These are phyloP conservation scores for Drechslerella dactyloides DNA, from an alignment of 2,329 filamentous ascomycete species.

Conservation along the genomic window DNA sequence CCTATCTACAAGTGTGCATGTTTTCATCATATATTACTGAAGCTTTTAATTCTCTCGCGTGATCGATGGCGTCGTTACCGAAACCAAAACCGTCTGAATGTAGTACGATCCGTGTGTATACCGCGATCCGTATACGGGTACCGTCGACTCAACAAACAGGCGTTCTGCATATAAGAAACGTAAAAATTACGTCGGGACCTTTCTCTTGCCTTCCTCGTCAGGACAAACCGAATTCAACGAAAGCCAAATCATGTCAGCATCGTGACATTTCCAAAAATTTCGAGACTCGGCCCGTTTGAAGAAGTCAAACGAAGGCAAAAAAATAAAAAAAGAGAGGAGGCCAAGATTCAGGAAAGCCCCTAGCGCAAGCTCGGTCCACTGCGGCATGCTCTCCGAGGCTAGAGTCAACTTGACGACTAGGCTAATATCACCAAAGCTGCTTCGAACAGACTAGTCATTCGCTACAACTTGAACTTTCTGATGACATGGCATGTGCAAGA, in stretches of 20 bases:
- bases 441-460: not conserved
- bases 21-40: constrained; percentile 40
- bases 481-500: constrained; percentile 1
- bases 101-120: not conserved
- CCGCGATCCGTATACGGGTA: too few species aligned
- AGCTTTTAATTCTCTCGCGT: constrained; percentile 57
- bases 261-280: constrained; percentile 26
- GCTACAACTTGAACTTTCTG: not conserved
- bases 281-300: constrained; percentile 12
- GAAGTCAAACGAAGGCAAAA: not conserved
- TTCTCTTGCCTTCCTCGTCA: constrained; percentile 14
- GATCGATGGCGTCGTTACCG: constrained; percentile 55
- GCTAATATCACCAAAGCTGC: not conserved
- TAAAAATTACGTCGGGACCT: constrained; percentile 48
- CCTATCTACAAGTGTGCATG: not conserved
- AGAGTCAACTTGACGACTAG: not conserved
- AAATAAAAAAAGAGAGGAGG: too few species aligned
- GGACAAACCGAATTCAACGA: not conserved
- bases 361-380: not conserved
- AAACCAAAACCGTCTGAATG: not conserved
- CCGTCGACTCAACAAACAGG: constrained; percentile 6
- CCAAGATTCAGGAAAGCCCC: not conserved
- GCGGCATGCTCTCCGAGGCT: not conserved
- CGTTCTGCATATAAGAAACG: constrained; percentile 47
- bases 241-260: constrained; percentile 32